phyloP scores from a whole-genome alignment of 805 yeast species.

The Saccharomyces jurei region DNA sequence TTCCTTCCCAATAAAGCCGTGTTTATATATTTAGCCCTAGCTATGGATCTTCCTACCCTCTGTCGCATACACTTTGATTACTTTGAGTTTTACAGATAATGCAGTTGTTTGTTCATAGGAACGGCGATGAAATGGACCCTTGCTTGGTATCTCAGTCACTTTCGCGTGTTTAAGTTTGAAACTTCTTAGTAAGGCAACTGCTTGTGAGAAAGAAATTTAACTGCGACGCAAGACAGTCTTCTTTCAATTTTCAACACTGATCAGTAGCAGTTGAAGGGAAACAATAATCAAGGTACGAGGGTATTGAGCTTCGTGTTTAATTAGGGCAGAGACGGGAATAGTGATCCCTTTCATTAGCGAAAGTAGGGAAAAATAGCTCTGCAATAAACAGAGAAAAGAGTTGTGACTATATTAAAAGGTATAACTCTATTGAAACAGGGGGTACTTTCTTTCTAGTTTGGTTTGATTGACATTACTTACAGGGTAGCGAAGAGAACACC shows the following conservation, averaged over 20 bases:
- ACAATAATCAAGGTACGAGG: background rate
- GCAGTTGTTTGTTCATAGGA: background rate
- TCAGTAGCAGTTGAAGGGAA: background rate
- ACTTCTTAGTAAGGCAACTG: background rate
- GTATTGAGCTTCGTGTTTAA: background rate
- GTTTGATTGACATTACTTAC: background rate
- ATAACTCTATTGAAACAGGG: background rate
- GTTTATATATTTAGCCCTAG: conserved; percentile 9
- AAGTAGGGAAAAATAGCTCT: background rate
- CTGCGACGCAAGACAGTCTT: background rate
- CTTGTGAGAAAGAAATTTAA: background rate
- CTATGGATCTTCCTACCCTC: background rate
- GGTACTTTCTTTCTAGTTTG: background rate
- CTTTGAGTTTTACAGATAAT: background rate
- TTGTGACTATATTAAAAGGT: background rate
- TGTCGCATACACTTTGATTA: background rate
- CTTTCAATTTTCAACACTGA: background rate
- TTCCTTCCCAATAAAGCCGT: conserved; percentile 18
- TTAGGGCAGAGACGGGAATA: background rate
- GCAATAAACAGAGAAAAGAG: background rate
- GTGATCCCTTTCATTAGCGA: background rate
- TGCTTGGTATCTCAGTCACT: background rate
- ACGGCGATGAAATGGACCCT: background rate
- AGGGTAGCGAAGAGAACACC: background rate
- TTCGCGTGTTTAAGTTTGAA: background rate